These are phyloP conservation scores for Plectosphaerella sp. DNA, from an alignment of 2,329 filamentous ascomycete species.

Conservation along the genomic window DNA sequence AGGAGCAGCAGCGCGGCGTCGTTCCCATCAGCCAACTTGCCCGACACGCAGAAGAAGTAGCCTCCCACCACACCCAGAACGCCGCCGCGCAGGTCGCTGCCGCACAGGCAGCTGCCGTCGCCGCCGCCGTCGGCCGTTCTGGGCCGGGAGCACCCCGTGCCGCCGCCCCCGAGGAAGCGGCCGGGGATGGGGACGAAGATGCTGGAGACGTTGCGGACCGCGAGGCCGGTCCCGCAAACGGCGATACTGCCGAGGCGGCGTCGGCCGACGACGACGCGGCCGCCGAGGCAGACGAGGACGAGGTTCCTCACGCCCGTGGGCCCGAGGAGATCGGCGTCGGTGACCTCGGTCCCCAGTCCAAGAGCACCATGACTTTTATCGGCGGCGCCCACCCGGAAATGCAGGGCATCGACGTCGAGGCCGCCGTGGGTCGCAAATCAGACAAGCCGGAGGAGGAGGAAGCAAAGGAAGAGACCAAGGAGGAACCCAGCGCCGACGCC, in stretches of 20 bases:
- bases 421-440: conserved; percentile 52
- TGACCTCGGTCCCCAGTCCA: conserved; percentile 74
- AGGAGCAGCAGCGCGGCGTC: conserved; percentile 79
- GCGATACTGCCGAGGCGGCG: conserved; percentile 12
- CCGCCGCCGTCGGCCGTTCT: conserved; percentile 9
- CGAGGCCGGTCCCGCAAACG: conserved; percentile 4
- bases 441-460: conserved; percentile 20
- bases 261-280: conserved; percentile 12
- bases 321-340: conserved; percentile 80
- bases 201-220: conserved; percentile 11
- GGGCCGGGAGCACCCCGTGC: conserved; percentile 3
- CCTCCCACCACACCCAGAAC: conserved; percentile 22
- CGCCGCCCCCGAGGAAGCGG: conserved; percentile 14
- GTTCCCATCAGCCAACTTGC: conserved; percentile 63
- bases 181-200: conserved; percentile 6
- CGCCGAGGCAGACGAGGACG: conserved; percentile 48
- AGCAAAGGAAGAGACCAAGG: neutral
- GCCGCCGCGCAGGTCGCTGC: conserved; percentile 11
- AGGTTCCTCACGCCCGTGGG: conserved; percentile 76
- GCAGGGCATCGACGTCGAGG: conserved; percentile 55
- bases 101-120: conserved; percentile 7
- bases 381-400: conserved; percentile 40
- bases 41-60: conserved; percentile 21
- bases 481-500: conserved; percentile 9
- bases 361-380: conserved; percentile 29